phyloP scores from a whole-genome alignment of 2,329 filamentous ascomycete genomes.

The Nannizziopsis arthrosporioides region DNA sequence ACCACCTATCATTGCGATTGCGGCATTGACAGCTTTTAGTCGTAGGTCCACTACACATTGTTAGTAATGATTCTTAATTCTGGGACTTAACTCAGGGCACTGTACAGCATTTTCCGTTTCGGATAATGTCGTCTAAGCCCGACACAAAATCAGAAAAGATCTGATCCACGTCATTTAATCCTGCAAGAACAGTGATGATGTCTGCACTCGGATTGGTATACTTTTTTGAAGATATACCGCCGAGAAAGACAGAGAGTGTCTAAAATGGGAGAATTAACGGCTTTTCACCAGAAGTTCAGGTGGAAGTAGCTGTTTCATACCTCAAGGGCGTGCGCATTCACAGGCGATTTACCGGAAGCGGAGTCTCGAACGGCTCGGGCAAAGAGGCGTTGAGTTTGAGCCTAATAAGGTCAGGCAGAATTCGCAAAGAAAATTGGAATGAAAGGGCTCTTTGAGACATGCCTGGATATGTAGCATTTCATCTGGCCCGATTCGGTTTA shows the following conservation, averaged over 20 bases:
- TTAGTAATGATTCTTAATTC: neutral
- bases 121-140: conserved; percentile 69
- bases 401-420: conserved; percentile 26
- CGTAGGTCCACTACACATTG: conserved; percentile 54
- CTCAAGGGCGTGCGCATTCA: conserved; percentile 72
- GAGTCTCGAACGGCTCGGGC: conserved; percentile 57
- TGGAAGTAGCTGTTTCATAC: conserved; percentile 41
- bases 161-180: conserved; percentile 74
- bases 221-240: conserved; percentile 69
- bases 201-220: conserved; percentile 94
- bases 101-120: conserved; percentile 60
- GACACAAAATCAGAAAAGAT: conserved; percentile 82
- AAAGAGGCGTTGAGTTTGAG: conserved; percentile 68
- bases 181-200: conserved; percentile 79
- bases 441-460: conserved; percentile 14
- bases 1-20: conserved; percentile 77
- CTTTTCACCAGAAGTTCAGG: neutral
- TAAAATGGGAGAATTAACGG: conserved; percentile 35
- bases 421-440: neutral
- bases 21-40: conserved; percentile 66
- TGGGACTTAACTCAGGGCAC: conserved; percentile 12
- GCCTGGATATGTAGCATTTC: conserved; percentile 66
- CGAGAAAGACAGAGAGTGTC: conserved; percentile 83
- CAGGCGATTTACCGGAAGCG: conserved; percentile 47
- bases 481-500: conserved; percentile 60